Conservation (phyloP, 345 rosid species). For the Brassica nigra region DNA sequence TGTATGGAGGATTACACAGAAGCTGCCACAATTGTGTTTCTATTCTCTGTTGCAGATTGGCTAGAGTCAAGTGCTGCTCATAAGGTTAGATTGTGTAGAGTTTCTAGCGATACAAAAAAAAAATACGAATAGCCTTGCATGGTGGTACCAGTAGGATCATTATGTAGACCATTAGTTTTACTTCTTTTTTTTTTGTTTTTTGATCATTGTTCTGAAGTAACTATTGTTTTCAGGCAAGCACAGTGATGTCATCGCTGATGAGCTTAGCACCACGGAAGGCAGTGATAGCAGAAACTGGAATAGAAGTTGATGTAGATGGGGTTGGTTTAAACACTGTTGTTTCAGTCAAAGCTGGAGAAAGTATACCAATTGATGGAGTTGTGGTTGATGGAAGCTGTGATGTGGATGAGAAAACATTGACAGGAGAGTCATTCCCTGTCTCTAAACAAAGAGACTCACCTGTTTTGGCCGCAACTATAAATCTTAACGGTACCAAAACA, state of each 20-base stretch:
- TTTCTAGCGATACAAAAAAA: background rate
- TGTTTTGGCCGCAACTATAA: conserved; percentile 88
- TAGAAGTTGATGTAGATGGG: conserved; percentile 61
- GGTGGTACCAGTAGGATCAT: background rate
- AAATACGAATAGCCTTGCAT: background rate
- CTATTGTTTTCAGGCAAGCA: conserved; percentile 58
- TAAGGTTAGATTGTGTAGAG: conserved; percentile 50
- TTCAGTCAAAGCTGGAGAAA: conserved; percentile 81
- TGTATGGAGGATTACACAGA: conserved; percentile 75
- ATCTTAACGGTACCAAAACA: conserved; percentile 58
- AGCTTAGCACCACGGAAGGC: conserved; percentile 78
- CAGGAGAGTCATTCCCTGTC: conserved; percentile 88
- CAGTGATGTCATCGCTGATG: conserved; percentile 77
- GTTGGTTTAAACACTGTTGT: conserved; percentile 63
- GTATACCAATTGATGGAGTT: conserved; percentile 85
- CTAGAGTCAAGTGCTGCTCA: conserved; percentile 83
- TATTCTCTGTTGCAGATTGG: conserved; percentile 84
- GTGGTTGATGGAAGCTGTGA: conserved; percentile 81
- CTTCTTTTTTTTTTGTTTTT: background rate
- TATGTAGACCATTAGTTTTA: background rate
- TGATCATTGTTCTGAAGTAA: conserved; percentile 4
- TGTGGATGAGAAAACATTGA: conserved; percentile 86
- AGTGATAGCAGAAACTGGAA: conserved; percentile 72
- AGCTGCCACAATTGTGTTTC: conserved; percentile 81
- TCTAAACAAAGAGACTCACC: conserved; percentile 59